phyloP scores from a whole-genome alignment of 2,329 filamentous ascomycete genomes.

The Paracoccidioides brasiliensis region DNA sequence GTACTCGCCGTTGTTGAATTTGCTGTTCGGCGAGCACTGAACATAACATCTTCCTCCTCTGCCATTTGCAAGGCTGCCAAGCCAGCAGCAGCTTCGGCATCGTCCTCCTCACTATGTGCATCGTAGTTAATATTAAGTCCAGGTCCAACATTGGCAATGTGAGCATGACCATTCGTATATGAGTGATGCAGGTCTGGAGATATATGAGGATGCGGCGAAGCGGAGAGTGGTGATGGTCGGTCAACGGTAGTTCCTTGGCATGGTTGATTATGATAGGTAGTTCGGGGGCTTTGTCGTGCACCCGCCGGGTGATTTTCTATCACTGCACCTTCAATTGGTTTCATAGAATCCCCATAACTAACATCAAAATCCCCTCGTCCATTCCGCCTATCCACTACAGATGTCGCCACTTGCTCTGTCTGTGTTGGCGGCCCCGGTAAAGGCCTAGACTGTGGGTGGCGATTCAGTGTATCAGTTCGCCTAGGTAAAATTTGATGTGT shows the following conservation, averaged over 20 bases:
- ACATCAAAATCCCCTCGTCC: constrained; percentile 26
- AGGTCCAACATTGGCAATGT: constrained; percentile 31
- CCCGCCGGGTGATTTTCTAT: constrained; percentile 23
- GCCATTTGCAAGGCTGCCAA: constrained; percentile 72
- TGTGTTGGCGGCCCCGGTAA: constrained; percentile 45
- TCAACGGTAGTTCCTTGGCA: constrained; percentile 10
- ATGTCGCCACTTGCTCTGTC: constrained; percentile 23
- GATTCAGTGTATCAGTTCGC: constrained; percentile 39
- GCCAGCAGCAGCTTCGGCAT: constrained; percentile 75
- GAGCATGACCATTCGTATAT: constrained; percentile 37
- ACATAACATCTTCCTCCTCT: constrained; percentile 58
- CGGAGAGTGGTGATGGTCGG: constrained; percentile 17
- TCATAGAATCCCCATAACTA: constrained; percentile 44
- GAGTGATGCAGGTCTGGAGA: constrained; percentile 34
- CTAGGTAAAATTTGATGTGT: constrained; percentile 37
- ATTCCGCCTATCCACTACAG: constrained; percentile 13
- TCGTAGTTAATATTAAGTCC: constrained; percentile 35
- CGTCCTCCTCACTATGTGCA: constrained; percentile 59
- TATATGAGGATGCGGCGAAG: constrained; percentile 16
- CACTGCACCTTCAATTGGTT: constrained; percentile 43
- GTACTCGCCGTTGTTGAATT: constrained; percentile 37
- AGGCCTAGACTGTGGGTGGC: constrained; percentile 45
- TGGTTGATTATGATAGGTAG: constrained; percentile 14
- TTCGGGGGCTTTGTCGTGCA: constrained; percentile 17
- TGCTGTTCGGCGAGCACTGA: constrained; percentile 47